Base-by-base conservation (phyloP, 805 yeast genomes). In the Cyberlindnera bimundalis region DNA sequence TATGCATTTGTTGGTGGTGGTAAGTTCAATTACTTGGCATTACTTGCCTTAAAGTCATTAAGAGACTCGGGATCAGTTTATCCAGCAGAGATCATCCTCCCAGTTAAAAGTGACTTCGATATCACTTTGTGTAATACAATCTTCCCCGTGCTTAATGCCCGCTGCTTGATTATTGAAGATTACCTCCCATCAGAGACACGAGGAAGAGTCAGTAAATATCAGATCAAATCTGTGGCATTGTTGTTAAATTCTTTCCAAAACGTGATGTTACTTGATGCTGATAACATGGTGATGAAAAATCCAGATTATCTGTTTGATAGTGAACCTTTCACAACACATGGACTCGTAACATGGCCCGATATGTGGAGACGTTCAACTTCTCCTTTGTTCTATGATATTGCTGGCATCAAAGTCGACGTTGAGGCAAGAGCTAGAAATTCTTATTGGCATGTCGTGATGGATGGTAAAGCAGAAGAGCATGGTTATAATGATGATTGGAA, bases 1-100 rank as follows among this genome's bases (percentile, higher is more conserved):
- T 74, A 80, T 29, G 85, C 81, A 1, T 73, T 74, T 40, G 79
- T 82, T 40, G 90, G 84, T 5, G 90, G 90, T 29, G 84, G 83
- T 2, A 72, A 69, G 46, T 82, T 73, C 55, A 77, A 82, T 37
- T 73, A 82, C 71, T 58, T 81, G 16, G 63, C 81, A 3, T 61
- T 78, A 23, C 56, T 79, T 18, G 68, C 80, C 14, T 66, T 82
- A 9, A 61, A 65, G 43, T 58, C 67, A 4, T 50, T 86, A 33
- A 66, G 95, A 51, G 73, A 76, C 29, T 63, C 73, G 12, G 87
- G 89, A 5, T 74, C 82, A 3, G 68, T 67, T 6, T 62, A 81
- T 26, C 96, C 96, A 0, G 77, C 87, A 13, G 96, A 87, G 67
- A 79, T 87, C 7, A 68, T 85, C 39, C 73, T 87, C 47, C 91